Conservation (phyloP, 306 rosid species). For the Acacia confusa region DNA sequence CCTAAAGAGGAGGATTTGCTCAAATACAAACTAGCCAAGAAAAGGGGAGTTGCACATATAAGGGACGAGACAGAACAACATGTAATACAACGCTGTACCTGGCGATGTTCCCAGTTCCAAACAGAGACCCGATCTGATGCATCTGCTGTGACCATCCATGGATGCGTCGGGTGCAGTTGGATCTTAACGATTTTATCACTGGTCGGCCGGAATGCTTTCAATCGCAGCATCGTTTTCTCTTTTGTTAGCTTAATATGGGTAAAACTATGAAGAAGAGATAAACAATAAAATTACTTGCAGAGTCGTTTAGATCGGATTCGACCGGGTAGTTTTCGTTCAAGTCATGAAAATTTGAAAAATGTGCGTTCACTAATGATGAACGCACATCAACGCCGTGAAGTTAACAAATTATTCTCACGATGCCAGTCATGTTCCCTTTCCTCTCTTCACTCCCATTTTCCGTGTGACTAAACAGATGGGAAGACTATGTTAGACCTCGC, state of each 20-base stretch:
- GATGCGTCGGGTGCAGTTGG: conserved; percentile 97
- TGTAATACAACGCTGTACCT: conserved; percentile 45
- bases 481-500: not conserved
- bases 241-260: conserved; percentile 3
- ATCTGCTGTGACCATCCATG: conserved; percentile 99
- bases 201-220: conserved; percentile 87
- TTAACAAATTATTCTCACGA: not conserved
- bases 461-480: conserved; percentile 1
- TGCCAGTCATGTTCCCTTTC: conserved; percentile 18
- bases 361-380: conserved; percentile 36
- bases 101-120: conserved; percentile 99
- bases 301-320: conserved; percentile 33
- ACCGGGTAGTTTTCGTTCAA: conserved; percentile 24
- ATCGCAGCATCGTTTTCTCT: conserved; percentile 62
- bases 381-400: conserved; percentile 25
- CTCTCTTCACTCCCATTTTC: conserved; percentile 12
- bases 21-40: not conserved
- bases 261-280: not conserved
- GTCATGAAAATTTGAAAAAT: conserved; percentile 32
- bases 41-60: not conserved
- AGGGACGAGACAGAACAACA: not conserved
- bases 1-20: conserved; percentile 34
- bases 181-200: conserved; percentile 91
- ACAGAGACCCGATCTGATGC: conserved; percentile 97
- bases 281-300: not conserved